Evolutionary conservation across 768 basidiomycete species (phyloP).

Genomic region (Rhodosporidiobolus odoratus): DNA sequence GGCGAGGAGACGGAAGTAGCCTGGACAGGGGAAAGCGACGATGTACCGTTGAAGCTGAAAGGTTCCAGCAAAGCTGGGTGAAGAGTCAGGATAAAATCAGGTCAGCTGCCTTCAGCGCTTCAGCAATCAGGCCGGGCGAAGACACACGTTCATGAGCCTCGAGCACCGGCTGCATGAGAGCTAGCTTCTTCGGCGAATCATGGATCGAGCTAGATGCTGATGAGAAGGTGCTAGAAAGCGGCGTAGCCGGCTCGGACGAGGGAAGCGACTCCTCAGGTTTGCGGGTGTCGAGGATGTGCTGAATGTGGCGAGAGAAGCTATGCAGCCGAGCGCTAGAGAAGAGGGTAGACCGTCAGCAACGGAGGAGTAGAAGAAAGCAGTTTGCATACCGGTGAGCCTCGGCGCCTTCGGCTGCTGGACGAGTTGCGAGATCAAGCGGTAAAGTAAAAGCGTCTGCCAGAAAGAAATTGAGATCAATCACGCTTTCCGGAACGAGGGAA

Average conservation of each 20-base stretch:
- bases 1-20: not conserved
- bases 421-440: not conserved
- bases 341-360: too few relatives aligned
- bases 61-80: not conserved
- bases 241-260: too few relatives aligned
- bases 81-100: not conserved
- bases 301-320: slow-evolving; percentile 8
- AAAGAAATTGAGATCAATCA: too few relatives aligned
- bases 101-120: too few relatives aligned
- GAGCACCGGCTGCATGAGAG: not conserved
- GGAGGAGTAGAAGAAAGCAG: not conserved
- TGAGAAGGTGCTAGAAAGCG: not conserved
- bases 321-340: slow-evolving; percentile 11
- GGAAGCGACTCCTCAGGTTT: not conserved
- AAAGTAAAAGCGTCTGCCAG: not conserved
- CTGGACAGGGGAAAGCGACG: not conserved
- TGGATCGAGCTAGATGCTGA: not conserved
- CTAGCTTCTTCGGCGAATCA: not conserved
- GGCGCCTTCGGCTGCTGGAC: not conserved
- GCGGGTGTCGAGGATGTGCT: slow-evolving; percentile 15
- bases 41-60: slow-evolving; percentile 2
- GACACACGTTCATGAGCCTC: not conserved
- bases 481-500: too few relatives aligned
- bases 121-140: not conserved
- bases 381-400: not conserved